Percentiles rank a stretch among this genome's conserved stretches.
phyloP scores from a whole-genome alignment of 345 rosid species.

The Hibiscus mutabilis region DNA sequence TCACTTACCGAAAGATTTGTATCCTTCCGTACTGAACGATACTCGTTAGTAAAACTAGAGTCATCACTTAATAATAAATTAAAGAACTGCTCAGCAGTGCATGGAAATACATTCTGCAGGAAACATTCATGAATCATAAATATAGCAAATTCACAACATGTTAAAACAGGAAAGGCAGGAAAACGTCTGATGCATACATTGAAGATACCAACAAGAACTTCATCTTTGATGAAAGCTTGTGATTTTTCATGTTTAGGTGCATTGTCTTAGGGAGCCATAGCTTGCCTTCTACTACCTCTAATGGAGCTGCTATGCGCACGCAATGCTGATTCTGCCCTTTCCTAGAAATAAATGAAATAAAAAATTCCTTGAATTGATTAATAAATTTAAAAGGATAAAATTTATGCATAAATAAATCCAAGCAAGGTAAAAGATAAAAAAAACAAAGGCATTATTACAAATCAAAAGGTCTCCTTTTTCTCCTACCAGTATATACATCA shows the following conservation, averaged over 20 bases:
- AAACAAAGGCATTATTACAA: background rate
- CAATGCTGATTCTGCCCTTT: background rate
- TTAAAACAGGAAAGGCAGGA: conserved; percentile 6
- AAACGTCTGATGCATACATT: conserved; percentile 41
- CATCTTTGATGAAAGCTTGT: conserved; percentile 50
- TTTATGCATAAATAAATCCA: background rate
- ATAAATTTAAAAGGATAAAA: background rate
- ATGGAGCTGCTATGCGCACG: conserved; percentile 30
- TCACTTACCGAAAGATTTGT: conserved; percentile 65
- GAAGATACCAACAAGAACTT: conserved; percentile 66
- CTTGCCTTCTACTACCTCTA: conserved; percentile 42
- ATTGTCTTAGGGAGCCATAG: conserved; percentile 42
- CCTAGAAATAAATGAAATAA: background rate
- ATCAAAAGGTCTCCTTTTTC: background rate
- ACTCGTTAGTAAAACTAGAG: conserved; percentile 58
- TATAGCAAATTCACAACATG: background rate
- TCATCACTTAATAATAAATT: conserved; percentile 56
- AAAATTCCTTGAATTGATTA: background rate
- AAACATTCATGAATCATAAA: conserved; percentile 17
- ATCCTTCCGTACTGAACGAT: conserved; percentile 71
- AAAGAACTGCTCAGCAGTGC: conserved; percentile 66
- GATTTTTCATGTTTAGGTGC: conserved; percentile 30
- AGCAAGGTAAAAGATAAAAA: background rate
- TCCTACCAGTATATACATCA: background rate
- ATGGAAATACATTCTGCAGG: conserved; percentile 63